A percentile compares a stretch with the other conserved stretches of the same genome.
These are phyloP conservation scores for Chaetomium fimeti DNA, from an alignment of 495 filamentous ascomycete genomes.

Conservation along the genomic window DNA sequence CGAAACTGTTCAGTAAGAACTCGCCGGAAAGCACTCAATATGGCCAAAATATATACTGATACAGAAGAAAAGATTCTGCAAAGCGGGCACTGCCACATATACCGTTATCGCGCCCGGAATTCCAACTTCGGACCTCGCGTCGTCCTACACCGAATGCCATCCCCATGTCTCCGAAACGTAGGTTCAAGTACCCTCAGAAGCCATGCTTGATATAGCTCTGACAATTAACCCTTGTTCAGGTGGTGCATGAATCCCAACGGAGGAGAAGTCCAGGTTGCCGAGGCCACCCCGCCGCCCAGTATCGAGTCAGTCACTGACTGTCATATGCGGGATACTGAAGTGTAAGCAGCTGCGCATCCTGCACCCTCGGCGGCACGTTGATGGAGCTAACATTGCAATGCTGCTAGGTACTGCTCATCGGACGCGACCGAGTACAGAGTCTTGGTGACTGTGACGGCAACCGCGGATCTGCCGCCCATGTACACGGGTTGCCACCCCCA, in stretches of 20 bases:
- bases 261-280: too few species aligned
- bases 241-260: too few species aligned
- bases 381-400: not conserved
- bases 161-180: too few species aligned
- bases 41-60: not conserved
- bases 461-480: not conserved
- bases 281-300: not conserved
- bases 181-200: too few species aligned
- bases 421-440: not conserved
- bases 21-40: not conserved
- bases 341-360: not conserved
- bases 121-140: too few species aligned
- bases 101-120: too few species aligned
- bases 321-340: not conserved
- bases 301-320: not conserved
- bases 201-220: too few species aligned
- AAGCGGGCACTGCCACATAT: not conserved
- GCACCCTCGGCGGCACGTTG: not conserved
- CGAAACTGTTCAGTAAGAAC: not conserved
- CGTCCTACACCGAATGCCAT: too few species aligned
- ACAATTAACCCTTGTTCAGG: too few species aligned
- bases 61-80: not conserved
- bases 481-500: slow-evolving; percentile 20
- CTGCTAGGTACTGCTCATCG: not conserved
- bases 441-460: not conserved